These are phyloP conservation scores for Paraleonurus japonicus DNA, from an alignment of 257 asterid species.

Conservation along the genomic window DNA sequence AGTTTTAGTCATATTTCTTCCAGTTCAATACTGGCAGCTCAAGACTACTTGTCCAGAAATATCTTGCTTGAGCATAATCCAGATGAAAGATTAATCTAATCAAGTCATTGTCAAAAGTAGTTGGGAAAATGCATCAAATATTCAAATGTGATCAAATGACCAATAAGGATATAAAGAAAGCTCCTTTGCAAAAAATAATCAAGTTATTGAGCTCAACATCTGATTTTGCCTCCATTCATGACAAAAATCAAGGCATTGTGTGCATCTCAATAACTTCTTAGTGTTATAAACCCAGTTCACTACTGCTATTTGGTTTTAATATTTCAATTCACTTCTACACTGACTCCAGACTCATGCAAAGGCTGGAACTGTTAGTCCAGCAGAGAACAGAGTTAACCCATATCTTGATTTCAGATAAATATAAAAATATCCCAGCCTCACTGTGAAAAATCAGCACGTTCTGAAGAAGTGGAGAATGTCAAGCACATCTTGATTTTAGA, in stretches of 20 bases:
- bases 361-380: no score
- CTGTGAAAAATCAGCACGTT: neutral
- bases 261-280: neutral
- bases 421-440: neutral
- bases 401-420: constrained; percentile 4
- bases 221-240: no score
- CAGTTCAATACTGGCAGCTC: neutral
- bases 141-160: constrained; percentile 2
- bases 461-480: neutral
- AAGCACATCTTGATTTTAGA: neutral
- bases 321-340: neutral
- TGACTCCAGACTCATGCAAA: no score
- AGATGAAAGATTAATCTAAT: neutral
- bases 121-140: neutral
- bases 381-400: neutral
- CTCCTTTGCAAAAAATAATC: no score
- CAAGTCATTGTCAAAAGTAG: neutral
- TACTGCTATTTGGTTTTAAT: neutral
- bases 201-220: no score
- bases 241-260: no score
- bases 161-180: no score
- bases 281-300: neutral
- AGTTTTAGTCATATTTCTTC: neutral
- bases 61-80: no score
- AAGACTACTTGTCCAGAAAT: neutral